Evolutionary conservation across 2,329 filamentous ascomycete genomes (phyloP).

Genomic region (Neonectria coccinea): DNA sequence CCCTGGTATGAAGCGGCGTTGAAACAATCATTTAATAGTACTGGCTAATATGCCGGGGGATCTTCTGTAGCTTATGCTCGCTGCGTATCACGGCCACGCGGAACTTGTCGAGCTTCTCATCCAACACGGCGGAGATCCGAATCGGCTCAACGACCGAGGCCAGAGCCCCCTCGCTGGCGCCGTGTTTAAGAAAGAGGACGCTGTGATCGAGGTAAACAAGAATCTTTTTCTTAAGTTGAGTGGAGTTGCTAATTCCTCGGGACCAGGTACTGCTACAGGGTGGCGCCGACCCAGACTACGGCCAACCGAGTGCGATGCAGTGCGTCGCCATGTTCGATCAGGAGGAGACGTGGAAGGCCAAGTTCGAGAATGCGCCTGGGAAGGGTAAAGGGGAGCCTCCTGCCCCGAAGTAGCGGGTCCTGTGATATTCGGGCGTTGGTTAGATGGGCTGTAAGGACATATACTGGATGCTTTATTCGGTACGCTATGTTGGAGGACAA

Average conservation of each 20-base stretch:
- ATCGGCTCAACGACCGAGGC: conserved; percentile 74
- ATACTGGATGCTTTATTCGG: background rate
- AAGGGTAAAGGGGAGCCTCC: conserved; percentile 55
- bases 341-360: conserved; percentile 61
- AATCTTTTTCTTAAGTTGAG: background rate
- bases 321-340: conserved; percentile 66
- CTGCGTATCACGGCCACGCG: conserved; percentile 75
- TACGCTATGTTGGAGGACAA: background rate
- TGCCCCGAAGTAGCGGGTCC: background rate
- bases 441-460: background rate
- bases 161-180: conserved; percentile 79
- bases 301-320: conserved; percentile 61
- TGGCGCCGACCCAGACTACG: conserved; percentile 66
- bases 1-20: conserved; percentile 60
- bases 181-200: conserved; percentile 77
- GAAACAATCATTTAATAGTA: conserved; percentile 1
- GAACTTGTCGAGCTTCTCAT: conserved; percentile 71
- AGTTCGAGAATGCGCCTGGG: conserved; percentile 62
- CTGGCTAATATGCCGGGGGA: background rate
- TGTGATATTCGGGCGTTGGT: background rate
- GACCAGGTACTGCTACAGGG: conserved; percentile 60
- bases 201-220: conserved; percentile 66
- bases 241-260: background rate
- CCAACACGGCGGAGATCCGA: conserved; percentile 72
- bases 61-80: conserved; percentile 73